A percentile compares a stretch with the other conserved stretches of the same genome.
These are phyloP conservation scores for Maudiozyma barnettii DNA, from an alignment of 805 yeast species.

Conservation along the genomic window DNA sequence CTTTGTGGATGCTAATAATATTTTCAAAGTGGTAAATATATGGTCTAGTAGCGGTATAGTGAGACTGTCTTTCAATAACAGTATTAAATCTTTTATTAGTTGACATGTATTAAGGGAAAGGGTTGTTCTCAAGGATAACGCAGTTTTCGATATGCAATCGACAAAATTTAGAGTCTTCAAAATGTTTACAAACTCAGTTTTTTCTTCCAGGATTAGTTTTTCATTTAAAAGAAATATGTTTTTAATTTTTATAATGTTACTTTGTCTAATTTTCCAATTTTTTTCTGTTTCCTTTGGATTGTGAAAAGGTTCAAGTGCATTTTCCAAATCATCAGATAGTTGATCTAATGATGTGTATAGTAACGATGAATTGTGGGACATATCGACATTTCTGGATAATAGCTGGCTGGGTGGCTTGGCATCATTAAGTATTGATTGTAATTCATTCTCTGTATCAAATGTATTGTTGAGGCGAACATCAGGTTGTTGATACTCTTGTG, in stretches of 20 bases:
- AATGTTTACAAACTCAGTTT: conserved; percentile 30
- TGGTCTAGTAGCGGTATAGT: conserved; percentile 28
- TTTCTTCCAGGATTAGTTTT: conserved; percentile 33
- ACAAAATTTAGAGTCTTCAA: conserved; percentile 34
- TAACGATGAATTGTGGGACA: conserved; percentile 2
- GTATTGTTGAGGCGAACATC: not conserved
- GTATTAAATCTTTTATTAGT: conserved; percentile 54
- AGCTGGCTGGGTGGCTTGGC: conserved; percentile 9
- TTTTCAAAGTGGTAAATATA: conserved; percentile 26
- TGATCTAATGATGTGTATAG: not conserved
- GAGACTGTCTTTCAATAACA: conserved; percentile 17
- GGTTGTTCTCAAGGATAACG: conserved; percentile 74
- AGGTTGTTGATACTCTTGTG: not conserved
- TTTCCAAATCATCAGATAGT: conserved; percentile 21
- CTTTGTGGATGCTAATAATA: conserved; percentile 32
- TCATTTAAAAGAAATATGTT: conserved; percentile 44
- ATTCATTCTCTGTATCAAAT: conserved; percentile 18
- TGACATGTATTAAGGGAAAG: conserved; percentile 69
- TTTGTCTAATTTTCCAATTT: conserved; percentile 76
- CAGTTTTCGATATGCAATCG: conserved; percentile 58
- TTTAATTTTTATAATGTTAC: conserved; percentile 47
- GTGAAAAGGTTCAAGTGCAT: conserved; percentile 37
- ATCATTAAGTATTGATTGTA: conserved; percentile 13
- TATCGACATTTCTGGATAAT: conserved; percentile 1
- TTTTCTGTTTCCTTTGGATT: conserved; percentile 72